phyloP scores from a whole-genome alignment of 2,329 filamentous ascomycete species.

The Chaetothyriales sp. region DNA sequence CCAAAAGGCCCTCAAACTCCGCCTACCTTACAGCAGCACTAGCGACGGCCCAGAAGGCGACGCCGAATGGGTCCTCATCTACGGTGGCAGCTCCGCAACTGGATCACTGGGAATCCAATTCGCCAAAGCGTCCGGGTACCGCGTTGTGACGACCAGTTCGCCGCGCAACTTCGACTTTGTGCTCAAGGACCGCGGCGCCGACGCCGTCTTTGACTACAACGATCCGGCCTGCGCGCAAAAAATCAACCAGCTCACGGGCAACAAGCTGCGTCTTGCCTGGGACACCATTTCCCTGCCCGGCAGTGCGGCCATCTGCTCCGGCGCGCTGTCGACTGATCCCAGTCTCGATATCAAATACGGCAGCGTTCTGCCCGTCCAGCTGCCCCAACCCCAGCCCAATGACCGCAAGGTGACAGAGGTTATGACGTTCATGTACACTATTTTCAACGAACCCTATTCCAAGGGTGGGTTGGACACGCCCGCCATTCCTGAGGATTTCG shows the following conservation, averaged over 20 bases:
- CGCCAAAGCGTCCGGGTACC: constrained; percentile 28
- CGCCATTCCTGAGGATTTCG: constrained; percentile 25
- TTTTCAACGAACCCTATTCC: constrained; percentile 23
- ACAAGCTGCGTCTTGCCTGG: constrained; percentile 26
- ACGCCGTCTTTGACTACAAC: constrained; percentile 35
- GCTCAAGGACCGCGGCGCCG: constrained; percentile 31
- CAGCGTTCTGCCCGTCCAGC: constrained; percentile 19
- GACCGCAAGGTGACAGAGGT: constrained; percentile 18
- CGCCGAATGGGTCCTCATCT: constrained; percentile 27
- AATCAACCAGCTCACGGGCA: constrained; percentile 23
- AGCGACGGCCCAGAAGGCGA: constrained; percentile 9
- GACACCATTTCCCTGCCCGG: constrained; percentile 25
- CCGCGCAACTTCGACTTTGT: constrained; percentile 33
- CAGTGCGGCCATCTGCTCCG: constrained; percentile 23
- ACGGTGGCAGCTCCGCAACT: constrained; percentile 32
- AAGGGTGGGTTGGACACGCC: constrained; percentile 6
- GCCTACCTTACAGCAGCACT: constrained; percentile 11
- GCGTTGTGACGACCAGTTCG: constrained; percentile 29
- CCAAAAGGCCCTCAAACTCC: constrained; percentile 16
- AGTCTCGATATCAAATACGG: constrained; percentile 19
- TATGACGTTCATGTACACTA: constrained; percentile 24
- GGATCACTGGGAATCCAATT: constrained; percentile 32
- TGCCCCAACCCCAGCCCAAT: constrained; percentile 19
- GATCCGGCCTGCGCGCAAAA: constrained; percentile 21
- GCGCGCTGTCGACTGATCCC: constrained; percentile 23